These are phyloP conservation scores for Monilinia laxa DNA, from an alignment of 2,329 filamentous ascomycete species.

Conservation along the genomic window DNA sequence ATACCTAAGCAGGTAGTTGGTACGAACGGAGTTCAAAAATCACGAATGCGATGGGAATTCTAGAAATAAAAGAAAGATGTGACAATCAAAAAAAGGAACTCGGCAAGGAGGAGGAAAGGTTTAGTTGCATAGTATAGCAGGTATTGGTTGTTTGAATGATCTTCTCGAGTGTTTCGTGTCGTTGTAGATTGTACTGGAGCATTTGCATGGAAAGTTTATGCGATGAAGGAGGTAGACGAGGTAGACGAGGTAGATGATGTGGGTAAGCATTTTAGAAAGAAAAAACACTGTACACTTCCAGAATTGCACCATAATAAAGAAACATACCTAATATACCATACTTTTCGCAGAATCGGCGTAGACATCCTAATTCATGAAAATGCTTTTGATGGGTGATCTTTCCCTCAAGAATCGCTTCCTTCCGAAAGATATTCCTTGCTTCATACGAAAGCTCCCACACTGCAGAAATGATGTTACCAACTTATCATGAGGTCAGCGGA, in stretches of 20 bases:
- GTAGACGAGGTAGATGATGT: no score
- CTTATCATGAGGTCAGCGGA: background rate
- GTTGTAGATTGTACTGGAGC: background rate
- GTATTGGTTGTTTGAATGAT: background rate
- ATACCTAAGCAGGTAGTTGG: no score
- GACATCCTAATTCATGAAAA: background rate
- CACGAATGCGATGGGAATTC: background rate
- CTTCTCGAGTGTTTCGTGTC: background rate
- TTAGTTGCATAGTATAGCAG: background rate
- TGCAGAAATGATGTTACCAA: conserved; percentile 1
- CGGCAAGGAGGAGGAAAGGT: background rate
- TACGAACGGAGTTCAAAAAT: no score
- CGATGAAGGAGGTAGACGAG: conserved; percentile 13
- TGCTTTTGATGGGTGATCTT: conserved; percentile 10
- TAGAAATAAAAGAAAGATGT: background rate
- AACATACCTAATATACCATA: no score
- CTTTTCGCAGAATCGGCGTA: no score
- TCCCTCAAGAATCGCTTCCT: background rate
- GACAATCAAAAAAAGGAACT: background rate
- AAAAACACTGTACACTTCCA: no score
- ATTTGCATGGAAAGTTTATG: background rate
- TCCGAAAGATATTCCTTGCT: conserved; percentile 3
- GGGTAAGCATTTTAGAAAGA: no score
- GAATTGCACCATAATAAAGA: no score
- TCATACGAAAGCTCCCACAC: background rate